Conservation (phyloP, 192 early-diverging fungal genomes). For the Helicostylum pulchrum region DNA sequence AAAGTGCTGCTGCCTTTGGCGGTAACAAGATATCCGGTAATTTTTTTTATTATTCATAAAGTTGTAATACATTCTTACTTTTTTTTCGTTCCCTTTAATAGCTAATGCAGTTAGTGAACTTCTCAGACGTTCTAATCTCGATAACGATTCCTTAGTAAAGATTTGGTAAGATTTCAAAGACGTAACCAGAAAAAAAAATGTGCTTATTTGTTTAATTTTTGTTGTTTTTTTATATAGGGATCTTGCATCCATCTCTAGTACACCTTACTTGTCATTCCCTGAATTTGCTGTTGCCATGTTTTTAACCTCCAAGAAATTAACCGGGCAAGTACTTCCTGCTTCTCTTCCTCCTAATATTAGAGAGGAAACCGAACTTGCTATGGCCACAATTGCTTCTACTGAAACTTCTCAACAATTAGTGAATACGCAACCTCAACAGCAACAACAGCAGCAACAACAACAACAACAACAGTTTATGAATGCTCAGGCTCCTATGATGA, state of each 20-base stretch:
- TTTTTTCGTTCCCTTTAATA: slow-evolving; percentile 2
- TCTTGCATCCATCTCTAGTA: slow-evolving; percentile 45
- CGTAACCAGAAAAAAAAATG: neutral
- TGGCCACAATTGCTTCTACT: slow-evolving; percentile 35
- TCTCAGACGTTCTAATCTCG: slow-evolving; percentile 25
- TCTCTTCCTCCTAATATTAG: slow-evolving; percentile 45
- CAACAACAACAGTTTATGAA: slow-evolving; percentile 13
- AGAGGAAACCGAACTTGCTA: slow-evolving; percentile 42
- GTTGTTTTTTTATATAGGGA: slow-evolving; percentile 44
- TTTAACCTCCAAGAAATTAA: slow-evolving; percentile 49
- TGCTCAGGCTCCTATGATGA: neutral
- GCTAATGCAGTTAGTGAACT: slow-evolving; percentile 32
- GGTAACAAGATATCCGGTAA: slow-evolving; percentile 27
- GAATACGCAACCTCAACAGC: slow-evolving; percentile 4
- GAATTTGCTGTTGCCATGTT: slow-evolving; percentile 69
- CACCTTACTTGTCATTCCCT: slow-evolving; percentile 50
- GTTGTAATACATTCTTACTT: neutral
- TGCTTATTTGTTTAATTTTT: neutral
- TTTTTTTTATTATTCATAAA: too few relatives aligned
- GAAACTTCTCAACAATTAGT: slow-evolving; percentile 11
- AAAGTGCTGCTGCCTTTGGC: slow-evolving; percentile 16
- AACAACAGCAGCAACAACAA: slow-evolving; percentile 17
- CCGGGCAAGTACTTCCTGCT: slow-evolving; percentile 49
- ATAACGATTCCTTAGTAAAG: slow-evolving; percentile 35
- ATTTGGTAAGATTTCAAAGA: slow-evolving; percentile 30